Percentiles rank a stretch among this genome's conserved stretches.
Conservation (phyloP, 345 rosid genomes). For the Garcia nutans region DNA sequence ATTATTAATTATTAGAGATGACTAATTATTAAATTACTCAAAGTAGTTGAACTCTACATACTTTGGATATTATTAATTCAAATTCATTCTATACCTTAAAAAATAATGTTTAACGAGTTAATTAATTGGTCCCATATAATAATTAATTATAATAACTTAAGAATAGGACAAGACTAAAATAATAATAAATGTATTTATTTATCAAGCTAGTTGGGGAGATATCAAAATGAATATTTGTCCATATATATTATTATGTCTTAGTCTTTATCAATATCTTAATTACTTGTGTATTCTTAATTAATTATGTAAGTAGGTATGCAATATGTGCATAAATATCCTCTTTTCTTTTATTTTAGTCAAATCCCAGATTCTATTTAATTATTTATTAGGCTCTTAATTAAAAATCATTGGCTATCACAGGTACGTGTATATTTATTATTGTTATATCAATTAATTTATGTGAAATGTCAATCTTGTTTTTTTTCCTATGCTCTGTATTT, state of each 20-base stretch:
- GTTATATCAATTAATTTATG: background rate
- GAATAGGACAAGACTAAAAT: background rate
- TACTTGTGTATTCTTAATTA: background rate
- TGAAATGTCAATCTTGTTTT: background rate
- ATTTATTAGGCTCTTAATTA: slow-evolving; percentile 10
- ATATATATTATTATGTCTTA: background rate
- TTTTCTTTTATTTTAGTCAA: background rate
- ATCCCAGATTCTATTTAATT: background rate
- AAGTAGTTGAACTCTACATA: slow-evolving; percentile 14
- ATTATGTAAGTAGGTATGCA: background rate
- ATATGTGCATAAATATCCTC: background rate
- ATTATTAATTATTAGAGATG: too few relatives aligned
- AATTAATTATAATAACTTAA: background rate
- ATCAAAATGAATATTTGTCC: background rate
- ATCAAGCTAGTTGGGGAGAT: slow-evolving; percentile 9
- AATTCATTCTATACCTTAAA: background rate
- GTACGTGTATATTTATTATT: too few relatives aligned
- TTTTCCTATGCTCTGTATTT: background rate
- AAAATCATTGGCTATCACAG: background rate
- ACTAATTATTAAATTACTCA: background rate
- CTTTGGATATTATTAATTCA: background rate
- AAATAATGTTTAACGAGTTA: background rate
- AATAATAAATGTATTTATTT: too few relatives aligned
- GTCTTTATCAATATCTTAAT: slow-evolving; percentile 8
- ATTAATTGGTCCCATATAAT: too few relatives aligned